Evolutionary conservation across 2,329 filamentous ascomycete genomes (phyloP).

Genomic region (Fusarium sp.): DNA sequence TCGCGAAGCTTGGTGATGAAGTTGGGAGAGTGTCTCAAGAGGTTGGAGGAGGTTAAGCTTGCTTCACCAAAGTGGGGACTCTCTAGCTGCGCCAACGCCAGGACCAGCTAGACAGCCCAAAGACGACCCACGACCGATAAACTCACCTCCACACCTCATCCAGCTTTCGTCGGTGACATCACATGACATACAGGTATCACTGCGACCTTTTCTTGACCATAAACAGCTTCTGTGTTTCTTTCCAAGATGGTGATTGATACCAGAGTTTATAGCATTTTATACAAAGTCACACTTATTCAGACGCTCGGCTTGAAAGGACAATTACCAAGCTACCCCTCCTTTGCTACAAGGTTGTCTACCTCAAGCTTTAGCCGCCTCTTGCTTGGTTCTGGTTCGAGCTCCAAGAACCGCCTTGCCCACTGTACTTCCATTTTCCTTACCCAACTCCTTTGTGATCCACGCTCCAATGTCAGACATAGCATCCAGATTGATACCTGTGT

Average conservation of each 20-base stretch:
- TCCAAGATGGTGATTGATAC: not conserved
- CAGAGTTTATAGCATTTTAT: not conserved
- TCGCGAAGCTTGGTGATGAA: constrained; percentile 45
- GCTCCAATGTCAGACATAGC: constrained; percentile 75
- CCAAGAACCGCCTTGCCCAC: constrained; percentile 76
- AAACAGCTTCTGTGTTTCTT: not conserved
- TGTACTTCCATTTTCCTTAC: constrained; percentile 72
- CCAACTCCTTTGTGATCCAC: constrained; percentile 77
- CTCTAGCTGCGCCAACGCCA: constrained; percentile 39
- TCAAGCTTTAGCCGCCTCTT: constrained; percentile 41
- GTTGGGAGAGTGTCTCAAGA: constrained; percentile 49
- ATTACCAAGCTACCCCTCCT: constrained; percentile 10
- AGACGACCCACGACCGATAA: constrained; percentile 48
- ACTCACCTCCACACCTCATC: constrained; percentile 39
- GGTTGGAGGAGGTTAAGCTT: constrained; percentile 59
- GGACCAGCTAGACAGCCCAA: constrained; percentile 37
- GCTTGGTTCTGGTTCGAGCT: constrained; percentile 55
- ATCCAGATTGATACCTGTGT: constrained; percentile 79
- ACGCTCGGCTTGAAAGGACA: not conserved
- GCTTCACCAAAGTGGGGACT: constrained; percentile 55
- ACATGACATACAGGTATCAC: constrained; percentile 53
- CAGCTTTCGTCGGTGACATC: constrained; percentile 51
- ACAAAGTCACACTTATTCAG: not conserved
- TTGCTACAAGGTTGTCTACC: not conserved
- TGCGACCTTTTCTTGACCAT: not conserved